Conservation (phyloP, 2,329 filamentous ascomycete species). For the Pleochaeta shiraiana region DNA sequence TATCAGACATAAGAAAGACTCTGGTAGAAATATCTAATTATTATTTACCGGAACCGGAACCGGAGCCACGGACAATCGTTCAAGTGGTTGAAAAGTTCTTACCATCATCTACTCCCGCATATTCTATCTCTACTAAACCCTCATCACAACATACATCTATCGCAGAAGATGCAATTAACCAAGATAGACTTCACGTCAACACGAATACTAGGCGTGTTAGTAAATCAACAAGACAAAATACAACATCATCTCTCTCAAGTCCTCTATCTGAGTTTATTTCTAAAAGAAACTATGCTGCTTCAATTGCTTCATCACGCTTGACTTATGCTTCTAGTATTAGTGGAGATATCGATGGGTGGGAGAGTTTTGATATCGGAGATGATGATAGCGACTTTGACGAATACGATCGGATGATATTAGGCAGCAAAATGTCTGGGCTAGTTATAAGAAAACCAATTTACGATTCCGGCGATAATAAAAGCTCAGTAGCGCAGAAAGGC, state of each 20-base stretch:
- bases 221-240: background rate
- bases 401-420: slow-evolving; percentile 17
- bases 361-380: slow-evolving; percentile 16
- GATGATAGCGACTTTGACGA: slow-evolving; percentile 18
- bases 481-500: slow-evolving; percentile 5
- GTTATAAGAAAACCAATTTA: background rate
- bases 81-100: slow-evolving; percentile 7
- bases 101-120: slow-evolving; percentile 5
- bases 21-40: slow-evolving; percentile 25
- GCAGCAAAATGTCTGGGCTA: slow-evolving; percentile 6
- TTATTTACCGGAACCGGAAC: slow-evolving; percentile 26
- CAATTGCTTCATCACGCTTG: slow-evolving; percentile 1
- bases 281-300: background rate
- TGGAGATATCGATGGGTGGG: slow-evolving; percentile 10
- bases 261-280: slow-evolving; percentile 1
- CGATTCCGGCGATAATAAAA: slow-evolving; percentile 3
- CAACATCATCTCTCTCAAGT: background rate
- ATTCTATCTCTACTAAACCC: background rate
- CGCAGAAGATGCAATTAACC: background rate
- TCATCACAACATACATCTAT: background rate
- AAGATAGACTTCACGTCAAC: background rate
- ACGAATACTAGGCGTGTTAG: background rate
- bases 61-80: slow-evolving; percentile 10
- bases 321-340: slow-evolving; percentile 1
- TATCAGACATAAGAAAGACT: slow-evolving; percentile 29